Conservation (phyloP, 345 rosid genomes). For the Eucalyptus rudis region DNA sequence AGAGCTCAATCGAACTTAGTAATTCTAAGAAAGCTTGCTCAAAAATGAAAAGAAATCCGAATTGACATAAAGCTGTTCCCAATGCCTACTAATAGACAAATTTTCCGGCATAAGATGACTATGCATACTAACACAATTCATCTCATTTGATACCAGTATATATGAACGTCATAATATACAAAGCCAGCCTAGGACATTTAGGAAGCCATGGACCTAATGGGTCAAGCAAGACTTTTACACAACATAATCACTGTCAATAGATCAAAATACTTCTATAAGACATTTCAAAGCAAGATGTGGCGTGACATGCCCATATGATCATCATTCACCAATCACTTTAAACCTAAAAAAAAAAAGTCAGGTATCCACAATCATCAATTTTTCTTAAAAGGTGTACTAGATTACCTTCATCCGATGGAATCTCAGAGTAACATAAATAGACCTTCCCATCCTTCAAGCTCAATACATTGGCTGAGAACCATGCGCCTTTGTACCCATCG, state of each 20-base stretch:
- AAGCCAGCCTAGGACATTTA: neutral
- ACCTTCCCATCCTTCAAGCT: constrained; percentile 71
- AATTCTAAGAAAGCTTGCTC: neutral
- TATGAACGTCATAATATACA: neutral
- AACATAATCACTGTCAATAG: neutral
- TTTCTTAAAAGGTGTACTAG: neutral
- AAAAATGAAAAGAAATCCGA: neutral
- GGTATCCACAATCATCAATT: neutral
- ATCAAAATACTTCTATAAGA: neutral
- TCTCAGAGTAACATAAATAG: constrained; percentile 55
- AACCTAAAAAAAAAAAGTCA: neutral
- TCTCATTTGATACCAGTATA: neutral
- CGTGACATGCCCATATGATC: neutral
- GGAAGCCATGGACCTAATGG: neutral
- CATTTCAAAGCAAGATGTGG: neutral
- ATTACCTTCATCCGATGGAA: constrained; percentile 48
- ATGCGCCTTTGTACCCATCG: constrained; percentile 48
- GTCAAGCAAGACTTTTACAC: neutral
- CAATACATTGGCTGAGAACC: constrained; percentile 74
- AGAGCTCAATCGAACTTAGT: neutral
- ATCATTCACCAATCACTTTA: neutral
- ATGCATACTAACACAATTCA: neutral
- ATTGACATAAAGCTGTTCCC: neutral
- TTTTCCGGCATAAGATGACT: neutral
- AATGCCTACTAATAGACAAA: neutral